These are phyloP conservation scores for Biancaea sappan DNA, from an alignment of 306 rosid genomes.

Conservation along the genomic window DNA sequence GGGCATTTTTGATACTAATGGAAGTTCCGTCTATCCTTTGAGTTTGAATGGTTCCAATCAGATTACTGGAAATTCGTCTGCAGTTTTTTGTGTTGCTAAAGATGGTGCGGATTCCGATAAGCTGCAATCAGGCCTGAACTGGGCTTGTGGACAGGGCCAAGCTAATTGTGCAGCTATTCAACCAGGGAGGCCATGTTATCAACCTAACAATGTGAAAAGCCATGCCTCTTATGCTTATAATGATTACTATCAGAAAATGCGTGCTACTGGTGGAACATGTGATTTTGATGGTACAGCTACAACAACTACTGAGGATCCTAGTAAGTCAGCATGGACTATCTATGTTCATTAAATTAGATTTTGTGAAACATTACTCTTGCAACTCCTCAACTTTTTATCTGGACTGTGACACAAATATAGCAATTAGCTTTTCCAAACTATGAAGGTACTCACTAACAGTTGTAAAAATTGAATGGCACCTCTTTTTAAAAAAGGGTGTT, in stretches of 20 bases:
- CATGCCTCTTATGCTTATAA: conserved; percentile 96
- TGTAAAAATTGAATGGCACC: neutral
- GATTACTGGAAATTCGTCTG: conserved; percentile 58
- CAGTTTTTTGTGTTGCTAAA: conserved; percentile 74
- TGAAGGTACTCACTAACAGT: neutral
- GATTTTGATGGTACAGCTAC: conserved; percentile 81
- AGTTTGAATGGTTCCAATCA: conserved; percentile 44
- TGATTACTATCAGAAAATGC: conserved; percentile 84
- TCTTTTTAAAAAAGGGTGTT: neutral
- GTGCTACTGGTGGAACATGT: conserved; percentile 75
- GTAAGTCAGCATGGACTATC: conserved; percentile 53
- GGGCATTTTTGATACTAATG: conserved; percentile 74
- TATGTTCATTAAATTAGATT: conserved; percentile 18
- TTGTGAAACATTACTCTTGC: neutral
- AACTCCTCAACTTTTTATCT: conserved; percentile 16
- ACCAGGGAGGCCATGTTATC: conserved; percentile 64
- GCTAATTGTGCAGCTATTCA: conserved; percentile 83
- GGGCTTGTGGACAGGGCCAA: conserved; percentile 96
- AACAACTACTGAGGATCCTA: conserved; percentile 65
- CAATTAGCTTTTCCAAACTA: conserved; percentile 6
- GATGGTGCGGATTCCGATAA: conserved; percentile 69
- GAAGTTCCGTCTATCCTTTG: conserved; percentile 68
- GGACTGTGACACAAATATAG: neutral
- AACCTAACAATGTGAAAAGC: conserved; percentile 59
- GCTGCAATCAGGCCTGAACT: conserved; percentile 71